Conservation (phyloP, 306 rosid species). For the Begonia loranthoides region DNA sequence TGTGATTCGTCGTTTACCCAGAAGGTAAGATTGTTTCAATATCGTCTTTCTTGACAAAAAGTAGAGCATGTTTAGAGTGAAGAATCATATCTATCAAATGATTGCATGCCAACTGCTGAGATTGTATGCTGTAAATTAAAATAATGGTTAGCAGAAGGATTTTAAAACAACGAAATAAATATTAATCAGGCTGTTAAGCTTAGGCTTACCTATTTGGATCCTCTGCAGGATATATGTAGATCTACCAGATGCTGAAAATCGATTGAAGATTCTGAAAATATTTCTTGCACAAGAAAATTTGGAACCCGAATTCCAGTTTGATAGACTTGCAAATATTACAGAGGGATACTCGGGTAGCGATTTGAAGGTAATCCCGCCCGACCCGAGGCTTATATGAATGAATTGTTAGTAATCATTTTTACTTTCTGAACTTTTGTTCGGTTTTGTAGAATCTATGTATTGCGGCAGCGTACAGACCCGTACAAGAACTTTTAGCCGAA, state of each 20-base stretch:
- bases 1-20: constrained; percentile 93
- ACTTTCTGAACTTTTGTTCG: constrained; percentile 12
- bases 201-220: constrained; percentile 10
- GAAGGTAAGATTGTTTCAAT: constrained; percentile 44
- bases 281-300: constrained; percentile 74
- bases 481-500: constrained; percentile 75
- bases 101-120: neutral
- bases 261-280: constrained; percentile 80
- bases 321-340: constrained; percentile 64
- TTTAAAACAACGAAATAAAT: neutral
- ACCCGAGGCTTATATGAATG: neutral
- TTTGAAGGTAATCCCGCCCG: constrained; percentile 47
- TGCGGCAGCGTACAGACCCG: constrained; percentile 94
- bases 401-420: neutral
- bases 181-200: constrained; percentile 7
- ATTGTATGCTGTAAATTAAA: neutral
- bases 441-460: constrained; percentile 70
- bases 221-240: constrained; percentile 75
- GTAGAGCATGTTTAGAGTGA: neutral
- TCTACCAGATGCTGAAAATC: constrained; percentile 83
- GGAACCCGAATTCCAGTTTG: constrained; percentile 48
- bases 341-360: constrained; percentile 99
- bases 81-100: constrained; percentile 2
- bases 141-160: too few species aligned
- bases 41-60: neutral